phyloP scores from a whole-genome alignment of 768 basidiomycete species.

The Termitomyces sp. region DNA sequence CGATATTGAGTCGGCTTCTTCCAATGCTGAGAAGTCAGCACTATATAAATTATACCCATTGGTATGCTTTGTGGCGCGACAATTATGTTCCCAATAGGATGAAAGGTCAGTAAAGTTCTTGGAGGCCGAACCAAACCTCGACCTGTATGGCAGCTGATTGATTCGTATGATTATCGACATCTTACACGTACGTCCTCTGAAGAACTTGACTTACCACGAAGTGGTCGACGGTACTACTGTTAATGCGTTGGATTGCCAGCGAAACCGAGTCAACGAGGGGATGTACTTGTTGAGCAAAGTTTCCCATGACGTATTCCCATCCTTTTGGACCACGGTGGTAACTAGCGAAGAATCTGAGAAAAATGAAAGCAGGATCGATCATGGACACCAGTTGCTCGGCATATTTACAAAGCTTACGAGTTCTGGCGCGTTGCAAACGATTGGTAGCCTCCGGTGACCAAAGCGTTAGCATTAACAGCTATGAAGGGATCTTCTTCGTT shows the following conservation, averaged over 20 bases:
- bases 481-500: slow-evolving; percentile 47
- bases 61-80: slow-evolving; percentile 41
- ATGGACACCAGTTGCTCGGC: neutral
- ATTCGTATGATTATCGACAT: neutral
- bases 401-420: slow-evolving; percentile 24
- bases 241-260: slow-evolving; percentile 42
- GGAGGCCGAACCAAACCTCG: slow-evolving; percentile 44
- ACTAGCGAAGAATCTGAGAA: slow-evolving; percentile 42
- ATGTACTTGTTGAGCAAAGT: slow-evolving; percentile 52
- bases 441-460: slow-evolving; percentile 49
- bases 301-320: slow-evolving; percentile 44
- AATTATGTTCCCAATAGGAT: slow-evolving; percentile 51
- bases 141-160: slow-evolving; percentile 54
- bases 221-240: slow-evolving; percentile 33
- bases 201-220: slow-evolving; percentile 31
- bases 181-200: neutral
- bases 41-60: slow-evolving; percentile 39
- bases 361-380: neutral
- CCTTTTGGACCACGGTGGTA: slow-evolving; percentile 33
- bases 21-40: slow-evolving; percentile 15
- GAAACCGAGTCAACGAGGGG: slow-evolving; percentile 49
- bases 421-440: slow-evolving; percentile 49
- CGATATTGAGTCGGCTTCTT: slow-evolving; percentile 23
- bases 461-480: slow-evolving; percentile 48
- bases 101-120: slow-evolving; percentile 44